Conservation (phyloP, 2,329 filamentous ascomycete species). For the Achaetomium macrosporum region DNA sequence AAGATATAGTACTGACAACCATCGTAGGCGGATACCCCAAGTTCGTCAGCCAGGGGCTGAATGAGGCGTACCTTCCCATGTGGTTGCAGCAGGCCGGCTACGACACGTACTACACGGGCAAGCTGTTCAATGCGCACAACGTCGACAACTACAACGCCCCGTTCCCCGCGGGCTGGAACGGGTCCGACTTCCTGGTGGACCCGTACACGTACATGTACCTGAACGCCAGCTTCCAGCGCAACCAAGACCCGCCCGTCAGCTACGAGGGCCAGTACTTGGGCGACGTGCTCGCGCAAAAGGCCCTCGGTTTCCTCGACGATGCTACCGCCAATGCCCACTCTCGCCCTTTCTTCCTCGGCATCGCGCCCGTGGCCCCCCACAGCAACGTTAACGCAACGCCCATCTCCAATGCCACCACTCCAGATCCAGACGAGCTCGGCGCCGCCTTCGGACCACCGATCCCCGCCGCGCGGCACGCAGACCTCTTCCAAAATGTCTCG, state of each 20-base stretch:
- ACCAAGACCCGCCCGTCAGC: conserved; percentile 40
- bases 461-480: conserved; percentile 51
- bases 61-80: conserved; percentile 44
- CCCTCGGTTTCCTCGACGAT: conserved; percentile 21
- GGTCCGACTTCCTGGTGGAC: conserved; percentile 54
- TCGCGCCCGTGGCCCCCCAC: conserved; percentile 57
- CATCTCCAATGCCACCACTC: conserved; percentile 8
- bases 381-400: conserved; percentile 35
- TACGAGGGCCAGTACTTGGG: conserved; percentile 28
- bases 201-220: conserved; percentile 64
- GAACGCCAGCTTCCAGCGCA: conserved; percentile 58
- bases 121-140: conserved; percentile 48
- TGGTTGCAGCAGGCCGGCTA: conserved; percentile 48
- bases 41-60: conserved; percentile 44
- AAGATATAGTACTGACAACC: no score
- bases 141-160: conserved; percentile 46
- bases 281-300: conserved; percentile 24
- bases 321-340: conserved; percentile 31
- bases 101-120: conserved; percentile 50
- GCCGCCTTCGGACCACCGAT: conserved; percentile 41
- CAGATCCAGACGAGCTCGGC: conserved; percentile 12
- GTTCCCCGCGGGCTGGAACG: conserved; percentile 50
- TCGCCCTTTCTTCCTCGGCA: conserved; percentile 52
- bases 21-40: conserved; percentile 41
- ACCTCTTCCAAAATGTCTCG: conserved; percentile 52